Evolutionary conservation across 1,139 yeast genomes (phyloP).

Genomic region (Suhomyces panamericanus): DNA sequence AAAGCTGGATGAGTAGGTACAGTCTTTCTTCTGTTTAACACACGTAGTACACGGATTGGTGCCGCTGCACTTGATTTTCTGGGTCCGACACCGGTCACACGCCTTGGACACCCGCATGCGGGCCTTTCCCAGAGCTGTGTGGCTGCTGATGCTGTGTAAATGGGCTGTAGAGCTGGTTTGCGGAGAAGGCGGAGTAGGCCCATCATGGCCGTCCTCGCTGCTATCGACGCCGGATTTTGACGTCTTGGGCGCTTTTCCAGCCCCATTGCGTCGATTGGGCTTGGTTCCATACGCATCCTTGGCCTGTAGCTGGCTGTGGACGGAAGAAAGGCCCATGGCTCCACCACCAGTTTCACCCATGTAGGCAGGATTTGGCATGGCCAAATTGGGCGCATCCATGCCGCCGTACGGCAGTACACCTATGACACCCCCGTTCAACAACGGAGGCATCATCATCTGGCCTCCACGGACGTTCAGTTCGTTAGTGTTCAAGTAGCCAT

Average conservation of each 20-base stretch:
- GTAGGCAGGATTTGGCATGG: neutral
- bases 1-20: constrained; percentile 29
- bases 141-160: neutral
- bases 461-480: constrained; percentile 5
- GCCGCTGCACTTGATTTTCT: constrained; percentile 65
- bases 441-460: constrained; percentile 2
- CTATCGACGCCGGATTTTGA: neutral
- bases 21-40: constrained; percentile 41
- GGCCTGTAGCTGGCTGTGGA: no score
- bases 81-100: constrained; percentile 55
- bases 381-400: neutral
- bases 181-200: neutral
- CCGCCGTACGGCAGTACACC: neutral
- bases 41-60: constrained; percentile 55
- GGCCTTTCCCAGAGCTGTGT: constrained; percentile 5
- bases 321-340: neutral
- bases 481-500: neutral
- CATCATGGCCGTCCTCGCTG: neutral
- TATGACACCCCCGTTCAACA: neutral
- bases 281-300: no score
- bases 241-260: no score
- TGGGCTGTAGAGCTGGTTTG: no score
- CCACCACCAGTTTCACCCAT: neutral
- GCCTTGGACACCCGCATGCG: constrained; percentile 53
- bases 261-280: no score